These are phyloP conservation scores for Balamuthia mandrillaris DNA, from an alignment of 208 protist species.

Conservation along the genomic window DNA sequence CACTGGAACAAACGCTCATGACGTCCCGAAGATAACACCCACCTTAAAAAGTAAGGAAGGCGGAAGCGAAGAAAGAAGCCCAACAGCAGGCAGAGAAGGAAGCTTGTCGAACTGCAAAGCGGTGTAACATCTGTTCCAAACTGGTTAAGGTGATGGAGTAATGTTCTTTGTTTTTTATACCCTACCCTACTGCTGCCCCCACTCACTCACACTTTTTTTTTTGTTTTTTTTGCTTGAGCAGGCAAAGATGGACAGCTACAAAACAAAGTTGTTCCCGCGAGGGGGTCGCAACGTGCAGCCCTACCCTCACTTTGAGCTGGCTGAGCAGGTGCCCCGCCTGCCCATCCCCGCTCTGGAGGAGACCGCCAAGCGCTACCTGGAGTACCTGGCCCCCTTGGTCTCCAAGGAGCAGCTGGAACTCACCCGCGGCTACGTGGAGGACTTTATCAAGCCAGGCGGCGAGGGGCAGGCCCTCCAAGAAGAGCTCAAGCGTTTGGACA, in stretches of 20 bases:
- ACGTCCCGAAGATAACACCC: too few relatives aligned
- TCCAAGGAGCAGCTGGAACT: neutral
- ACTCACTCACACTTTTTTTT: too few relatives aligned
- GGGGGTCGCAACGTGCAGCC: neutral
- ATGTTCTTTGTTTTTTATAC: too few relatives aligned
- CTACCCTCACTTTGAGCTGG: neutral
- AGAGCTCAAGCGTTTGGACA: neutral
- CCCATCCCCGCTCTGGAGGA: slow-evolving; percentile 4
- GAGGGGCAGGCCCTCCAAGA: neutral
- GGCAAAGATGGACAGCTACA: slow-evolving; percentile 1
- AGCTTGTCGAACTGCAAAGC: too few relatives aligned
- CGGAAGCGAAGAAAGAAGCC: too few relatives aligned
- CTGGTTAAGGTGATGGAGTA: too few relatives aligned
- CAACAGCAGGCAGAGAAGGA: too few relatives aligned
- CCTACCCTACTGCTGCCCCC: too few relatives aligned
- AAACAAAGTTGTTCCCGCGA: neutral
- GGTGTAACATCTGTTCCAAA: too few relatives aligned
- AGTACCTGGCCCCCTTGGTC: neutral
- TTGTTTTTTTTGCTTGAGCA: too few relatives aligned
- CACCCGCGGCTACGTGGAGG: neutral
- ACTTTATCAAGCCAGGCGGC: slow-evolving; percentile 1
- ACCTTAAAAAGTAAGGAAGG: too few relatives aligned
- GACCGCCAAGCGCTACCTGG: neutral
- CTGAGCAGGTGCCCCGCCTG: neutral
- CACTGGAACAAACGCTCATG: too few relatives aligned